These are phyloP conservation scores for Spinacia oleracea DNA, from an alignment of 179 eudicot species.

Conservation along the genomic window DNA sequence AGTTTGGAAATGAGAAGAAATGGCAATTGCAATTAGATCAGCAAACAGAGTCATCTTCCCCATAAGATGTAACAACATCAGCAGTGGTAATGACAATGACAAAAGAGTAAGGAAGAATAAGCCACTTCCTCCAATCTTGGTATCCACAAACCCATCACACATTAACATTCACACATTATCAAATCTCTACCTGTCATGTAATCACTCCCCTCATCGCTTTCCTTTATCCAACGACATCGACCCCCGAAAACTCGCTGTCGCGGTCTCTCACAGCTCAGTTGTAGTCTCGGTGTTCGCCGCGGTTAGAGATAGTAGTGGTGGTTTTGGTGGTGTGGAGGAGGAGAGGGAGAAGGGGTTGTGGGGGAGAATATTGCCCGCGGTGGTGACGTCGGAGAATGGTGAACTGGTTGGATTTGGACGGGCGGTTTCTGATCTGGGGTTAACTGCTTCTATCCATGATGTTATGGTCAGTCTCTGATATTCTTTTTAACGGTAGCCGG, in stretches of 20 bases:
- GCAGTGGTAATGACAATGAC: not conserved
- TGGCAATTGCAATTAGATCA: conserved; percentile 24
- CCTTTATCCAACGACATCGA: conserved; percentile 42
- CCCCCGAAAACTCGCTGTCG: conserved; percentile 55
- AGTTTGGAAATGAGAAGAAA: conserved; percentile 8
- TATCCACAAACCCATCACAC: conserved; percentile 59
- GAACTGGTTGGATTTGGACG: conserved; percentile 80
- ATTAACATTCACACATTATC: conserved; percentile 41
- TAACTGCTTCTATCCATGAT: conserved; percentile 82
- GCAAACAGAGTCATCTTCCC: conserved; percentile 2
- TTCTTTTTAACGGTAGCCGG: not conserved
- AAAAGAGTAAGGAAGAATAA: not conserved
- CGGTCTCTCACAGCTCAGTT: conserved; percentile 63
- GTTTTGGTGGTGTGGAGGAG: not conserved
- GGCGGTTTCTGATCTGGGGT: conserved; percentile 68
- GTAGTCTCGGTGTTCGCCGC: conserved; percentile 66
- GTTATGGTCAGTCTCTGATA: conserved; percentile 63
- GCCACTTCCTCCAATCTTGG: conserved; percentile 45
- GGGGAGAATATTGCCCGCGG: conserved; percentile 40
- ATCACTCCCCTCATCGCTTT: conserved; percentile 72
- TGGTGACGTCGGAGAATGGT: conserved; percentile 48
- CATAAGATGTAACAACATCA: not conserved
- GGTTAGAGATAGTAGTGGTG: not conserved
- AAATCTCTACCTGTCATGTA: conserved; percentile 54
- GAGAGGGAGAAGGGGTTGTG: conserved; percentile 35